These are phyloP conservation scores for Hygrocybe punicea DNA, from an alignment of 768 basidiomycete genomes.

Conservation along the genomic window DNA sequence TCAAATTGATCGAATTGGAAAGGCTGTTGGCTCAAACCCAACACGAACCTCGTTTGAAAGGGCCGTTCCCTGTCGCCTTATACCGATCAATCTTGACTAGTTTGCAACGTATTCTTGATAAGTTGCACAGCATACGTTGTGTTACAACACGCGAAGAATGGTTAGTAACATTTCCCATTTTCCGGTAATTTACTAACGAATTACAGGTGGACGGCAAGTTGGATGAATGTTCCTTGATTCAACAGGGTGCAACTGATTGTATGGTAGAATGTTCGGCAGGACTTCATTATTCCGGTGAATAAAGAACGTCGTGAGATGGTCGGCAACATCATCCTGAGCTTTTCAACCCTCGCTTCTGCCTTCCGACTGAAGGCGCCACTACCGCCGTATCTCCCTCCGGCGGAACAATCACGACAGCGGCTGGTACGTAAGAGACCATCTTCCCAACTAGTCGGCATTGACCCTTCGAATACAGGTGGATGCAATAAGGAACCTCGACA, in stretches of 20 bases:
- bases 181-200: constrained; percentile 10
- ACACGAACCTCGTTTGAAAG: constrained; percentile 92
- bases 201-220: constrained; percentile 69
- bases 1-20: constrained; percentile 83
- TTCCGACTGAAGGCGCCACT: constrained; percentile 86
- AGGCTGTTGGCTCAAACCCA: constrained; percentile 83
- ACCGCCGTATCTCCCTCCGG: constrained; percentile 95
- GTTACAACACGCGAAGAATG: constrained; percentile 96
- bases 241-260: too few species aligned
- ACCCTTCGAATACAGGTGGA: constrained; percentile 51
- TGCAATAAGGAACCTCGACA: constrained; percentile 79
- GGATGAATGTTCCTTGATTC: too few species aligned
- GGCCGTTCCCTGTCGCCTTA: constrained; percentile 83
- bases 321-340: constrained; percentile 89
- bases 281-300: constrained; percentile 91
- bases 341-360: constrained; percentile 74
- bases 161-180: constrained; percentile 39
- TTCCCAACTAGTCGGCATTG: not conserved
- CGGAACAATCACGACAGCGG: constrained; percentile 75
- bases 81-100: constrained; percentile 83
- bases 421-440: constrained; percentile 48
- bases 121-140: constrained; percentile 92
- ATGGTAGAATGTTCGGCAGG: constrained; percentile 67
- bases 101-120: constrained; percentile 81
- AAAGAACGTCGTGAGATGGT: constrained; percentile 89